Conservation (phyloP, 2,329 filamentous ascomycete genomes). For the Tolypocladium guangdongense region DNA sequence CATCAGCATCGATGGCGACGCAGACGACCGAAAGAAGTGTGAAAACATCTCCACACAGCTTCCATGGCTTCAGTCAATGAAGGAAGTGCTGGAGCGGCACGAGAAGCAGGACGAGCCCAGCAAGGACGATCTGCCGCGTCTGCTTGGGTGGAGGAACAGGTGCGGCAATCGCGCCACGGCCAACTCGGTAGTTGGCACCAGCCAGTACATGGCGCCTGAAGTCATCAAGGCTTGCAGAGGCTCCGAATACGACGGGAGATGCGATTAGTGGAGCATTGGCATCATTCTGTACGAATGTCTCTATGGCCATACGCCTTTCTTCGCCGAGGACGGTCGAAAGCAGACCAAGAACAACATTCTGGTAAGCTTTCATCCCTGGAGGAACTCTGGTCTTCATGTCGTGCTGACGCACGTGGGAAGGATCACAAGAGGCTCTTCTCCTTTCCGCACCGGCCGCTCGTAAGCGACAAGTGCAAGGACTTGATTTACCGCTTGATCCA, state of each 20-base stretch:
- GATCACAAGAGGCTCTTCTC: slow-evolving; percentile 58
- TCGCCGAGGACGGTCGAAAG: slow-evolving; percentile 64
- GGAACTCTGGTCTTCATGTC: not conserved
- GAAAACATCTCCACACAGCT: slow-evolving; percentile 24
- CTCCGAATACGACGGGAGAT: slow-evolving; percentile 70
- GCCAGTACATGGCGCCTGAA: slow-evolving; percentile 97
- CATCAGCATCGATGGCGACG: slow-evolving; percentile 63
- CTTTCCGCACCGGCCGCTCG: slow-evolving; percentile 56
- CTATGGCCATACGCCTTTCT: slow-evolving; percentile 85
- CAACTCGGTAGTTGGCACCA: slow-evolving; percentile 83
- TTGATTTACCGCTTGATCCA: slow-evolving; percentile 63
- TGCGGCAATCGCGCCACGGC: slow-evolving; percentile 62
- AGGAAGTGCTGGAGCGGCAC: slow-evolving; percentile 19
- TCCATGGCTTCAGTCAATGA: slow-evolving; percentile 19
- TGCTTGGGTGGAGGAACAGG: slow-evolving; percentile 61
- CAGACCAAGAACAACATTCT: slow-evolving; percentile 81
- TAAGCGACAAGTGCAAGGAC: slow-evolving; percentile 64
- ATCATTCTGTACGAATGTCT: slow-evolving; percentile 92
- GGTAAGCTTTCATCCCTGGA: slow-evolving; percentile 31
- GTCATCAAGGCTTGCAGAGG: slow-evolving; percentile 49
- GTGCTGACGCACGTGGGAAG: slow-evolving; percentile 24
- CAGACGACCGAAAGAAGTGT: slow-evolving; percentile 51
- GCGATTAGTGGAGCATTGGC: slow-evolving; percentile 95
- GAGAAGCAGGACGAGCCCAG: slow-evolving; percentile 16
- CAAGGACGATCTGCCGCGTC: slow-evolving; percentile 20